Base-by-base conservation (phyloP, 169 alveolate genomes). In the Eimeria tenella region DNA sequence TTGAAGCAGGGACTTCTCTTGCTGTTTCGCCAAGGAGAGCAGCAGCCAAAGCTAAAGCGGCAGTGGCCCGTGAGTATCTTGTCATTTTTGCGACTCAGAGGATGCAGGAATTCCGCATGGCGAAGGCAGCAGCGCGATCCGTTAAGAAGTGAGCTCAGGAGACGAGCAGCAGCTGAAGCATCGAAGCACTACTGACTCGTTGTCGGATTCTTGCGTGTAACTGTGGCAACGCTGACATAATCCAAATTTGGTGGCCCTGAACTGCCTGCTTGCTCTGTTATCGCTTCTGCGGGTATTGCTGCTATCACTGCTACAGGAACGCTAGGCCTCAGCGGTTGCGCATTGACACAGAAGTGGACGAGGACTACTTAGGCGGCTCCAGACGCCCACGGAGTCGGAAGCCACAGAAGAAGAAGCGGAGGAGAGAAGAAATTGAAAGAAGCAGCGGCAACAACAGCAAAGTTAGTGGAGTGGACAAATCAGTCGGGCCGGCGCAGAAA, bases 51-150 rank as follows among this genome's bases (percentile, higher is more conserved):
- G 83, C 83, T n/a, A 55, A 25, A 73, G 70, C 87, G 23, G 49
- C 42, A 50, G 65, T 19, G 4, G 87, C 68, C 7, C 21, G 0
- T 5, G 87, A 7, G 65, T 31, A 31, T 31, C 42, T 31, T 31
- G 42, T 10, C 77, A 19, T 31, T 31, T 53, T 50, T 87, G 73
- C 31, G 82, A 13, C 50, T 52, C 93, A 87, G 93, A 6, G 84
- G 3, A 68, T 87, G 93, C 17, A 87, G 71, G 93, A 87, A 31
- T 77, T 50, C 23, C 93, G 73, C 19, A 19, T 53, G 60, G 75
- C 75, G 83, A 87, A 87, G 58, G 84, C 73, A 5, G 84, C 93
- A 8, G 93, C 75, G 9, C 68, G 86, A 3, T 68, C 93, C 0
- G 56, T 19, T 11, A 87, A 87, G 23, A 31, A 52, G 93, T 87